phyloP scores from a whole-genome alignment of 345 rosid species.

The Lenwebbia sp. region DNA sequence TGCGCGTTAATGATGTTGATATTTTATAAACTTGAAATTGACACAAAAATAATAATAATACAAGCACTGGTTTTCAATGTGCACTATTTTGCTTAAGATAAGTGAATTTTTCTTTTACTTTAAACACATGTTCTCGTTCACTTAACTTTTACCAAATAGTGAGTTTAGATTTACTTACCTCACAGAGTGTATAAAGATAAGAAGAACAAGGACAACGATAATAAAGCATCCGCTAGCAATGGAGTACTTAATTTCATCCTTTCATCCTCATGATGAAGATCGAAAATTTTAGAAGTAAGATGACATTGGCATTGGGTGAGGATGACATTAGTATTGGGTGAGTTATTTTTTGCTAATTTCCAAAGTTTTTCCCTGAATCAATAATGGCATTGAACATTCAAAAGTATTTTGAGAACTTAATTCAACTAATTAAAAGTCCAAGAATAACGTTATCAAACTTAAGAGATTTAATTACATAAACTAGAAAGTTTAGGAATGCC shows the following conservation, averaged over 20 bases:
- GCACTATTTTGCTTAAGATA: background rate
- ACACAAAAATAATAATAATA: background rate
- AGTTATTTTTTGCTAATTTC: background rate
- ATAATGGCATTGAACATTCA: background rate
- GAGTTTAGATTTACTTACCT: background rate
- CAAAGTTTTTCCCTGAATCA: background rate
- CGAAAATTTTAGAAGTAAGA: background rate
- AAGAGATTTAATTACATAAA: background rate
- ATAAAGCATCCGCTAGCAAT: background rate
- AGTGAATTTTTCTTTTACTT: background rate
- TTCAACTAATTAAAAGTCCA: background rate
- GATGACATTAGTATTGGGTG: background rate
- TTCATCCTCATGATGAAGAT: background rate
- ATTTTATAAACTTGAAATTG: background rate
- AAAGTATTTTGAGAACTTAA: background rate
- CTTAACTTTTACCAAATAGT: too few species aligned
- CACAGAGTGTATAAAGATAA: background rate
- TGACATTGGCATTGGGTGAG: background rate
- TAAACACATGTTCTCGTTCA: background rate
- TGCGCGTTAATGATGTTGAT: too few species aligned
- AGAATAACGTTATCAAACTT: background rate
- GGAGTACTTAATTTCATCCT: background rate
- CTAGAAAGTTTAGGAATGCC: background rate
- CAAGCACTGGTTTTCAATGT: background rate
- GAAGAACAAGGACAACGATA: background rate